phyloP scores from a whole-genome alignment of 1,284 basidiomycete genomes.

The Pyrrhoderma noxium region DNA sequence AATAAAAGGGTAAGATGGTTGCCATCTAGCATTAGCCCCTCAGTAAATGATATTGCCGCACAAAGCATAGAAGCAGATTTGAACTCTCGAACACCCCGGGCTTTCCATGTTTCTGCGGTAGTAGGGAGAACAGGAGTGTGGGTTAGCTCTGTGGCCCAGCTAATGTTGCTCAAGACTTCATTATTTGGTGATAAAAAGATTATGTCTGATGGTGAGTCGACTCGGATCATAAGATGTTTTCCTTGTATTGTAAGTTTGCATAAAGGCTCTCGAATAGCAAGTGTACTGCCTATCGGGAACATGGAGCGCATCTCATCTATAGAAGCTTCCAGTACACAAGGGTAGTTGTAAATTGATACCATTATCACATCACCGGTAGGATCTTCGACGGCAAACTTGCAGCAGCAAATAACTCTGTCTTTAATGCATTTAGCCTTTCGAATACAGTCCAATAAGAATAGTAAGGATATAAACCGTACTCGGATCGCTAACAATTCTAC shows the following conservation, averaged over 20 bases:
- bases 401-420: neutral
- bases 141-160: neutral
- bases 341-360: slow-evolving; percentile 27
- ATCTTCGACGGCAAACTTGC: slow-evolving; percentile 25
- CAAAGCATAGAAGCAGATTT: slow-evolving; percentile 4
- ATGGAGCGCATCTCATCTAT: slow-evolving; percentile 22
- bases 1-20: neutral
- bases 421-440: no score
- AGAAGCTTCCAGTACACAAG: slow-evolving; percentile 20
- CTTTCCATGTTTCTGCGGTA: slow-evolving; percentile 3
- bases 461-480: no score
- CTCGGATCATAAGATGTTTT: slow-evolving; percentile 23
- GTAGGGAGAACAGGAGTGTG: slow-evolving; percentile 1
- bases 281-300: slow-evolving; percentile 26
- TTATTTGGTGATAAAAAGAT: slow-evolving; percentile 19
- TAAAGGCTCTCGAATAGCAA: slow-evolving; percentile 30
- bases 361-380: slow-evolving; percentile 22
- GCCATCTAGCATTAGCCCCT: slow-evolving; percentile 6
- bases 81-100: slow-evolving; percentile 6
- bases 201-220: slow-evolving; percentile 29
- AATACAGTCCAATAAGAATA: no score
- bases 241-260: slow-evolving; percentile 23
- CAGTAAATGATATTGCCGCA: slow-evolving; percentile 8
- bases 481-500: neutral
- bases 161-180: neutral